Base-by-base conservation (phyloP, 2,329 filamentous ascomycete species). In the Diaporthe aspalathi region DNA sequence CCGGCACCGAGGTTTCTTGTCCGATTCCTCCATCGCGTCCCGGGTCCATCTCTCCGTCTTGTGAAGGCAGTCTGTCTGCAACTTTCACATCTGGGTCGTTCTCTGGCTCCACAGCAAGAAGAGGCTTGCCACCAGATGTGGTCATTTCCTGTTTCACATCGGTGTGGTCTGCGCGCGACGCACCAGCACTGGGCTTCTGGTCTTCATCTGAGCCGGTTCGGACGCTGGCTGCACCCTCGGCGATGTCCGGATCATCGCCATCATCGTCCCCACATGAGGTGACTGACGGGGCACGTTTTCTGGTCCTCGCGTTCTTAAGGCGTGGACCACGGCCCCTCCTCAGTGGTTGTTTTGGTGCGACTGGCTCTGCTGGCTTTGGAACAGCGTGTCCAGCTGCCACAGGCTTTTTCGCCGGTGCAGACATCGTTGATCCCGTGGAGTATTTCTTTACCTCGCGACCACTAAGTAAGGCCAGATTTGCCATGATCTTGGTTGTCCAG, bases 401-500 rank as follows among this genome's bases (percentile, higher is more conserved):
- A 43, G 35, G 29, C 40, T 40, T 65, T 43, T 38, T 67, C 4
- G 29, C 62, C 29, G 62, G 24, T 20, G 29, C 40, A 24, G 62
- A 20, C 5, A n/a, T 35, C 7, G 52, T 29, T 22, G 52, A 49
- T 3, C 38, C 12, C 6, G 67, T 38, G 5, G 65, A 43, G 49
- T 57, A 50, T 40, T 35, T 70, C n/a, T 67, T 67, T 5, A 69
- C n/a, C 20, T 70, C 43, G 17, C 65, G 74, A n/a, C 40, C 78
- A 17, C 80, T 79, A 63, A 84, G 81, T 14, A 77, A 79, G 45
- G 78, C 81, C 56, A 84, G 80, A 67, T 82, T 79, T 11, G 78
- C 73, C 53, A 83, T 71, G 47, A 87, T 84, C 73, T 84, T 86
- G 70, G 79, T 76, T 1, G 81, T 80, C 72, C 84, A 81, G 72